Evolutionary conservation across 192 early-diverging fungal species (phyloP).

Genomic region (Coemansia sp.): DNA sequence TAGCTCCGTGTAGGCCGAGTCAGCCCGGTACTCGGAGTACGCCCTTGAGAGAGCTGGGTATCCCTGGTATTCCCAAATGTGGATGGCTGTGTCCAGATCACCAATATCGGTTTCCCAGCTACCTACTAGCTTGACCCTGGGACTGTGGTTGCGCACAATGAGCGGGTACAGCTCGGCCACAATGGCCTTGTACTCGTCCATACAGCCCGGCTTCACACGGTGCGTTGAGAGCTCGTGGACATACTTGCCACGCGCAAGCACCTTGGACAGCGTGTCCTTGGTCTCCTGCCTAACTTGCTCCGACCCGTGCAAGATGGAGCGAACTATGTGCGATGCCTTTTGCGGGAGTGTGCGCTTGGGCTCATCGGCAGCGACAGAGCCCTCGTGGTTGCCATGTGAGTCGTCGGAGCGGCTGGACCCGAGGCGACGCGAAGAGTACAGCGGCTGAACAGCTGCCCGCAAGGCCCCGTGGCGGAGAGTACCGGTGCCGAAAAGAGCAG

Average conservation of each 20-base stretch:
- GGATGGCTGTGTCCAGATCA: conserved; percentile 76
- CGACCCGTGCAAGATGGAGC: conserved; percentile 70
- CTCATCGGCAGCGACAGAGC: conserved; percentile 22
- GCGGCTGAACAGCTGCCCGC: not conserved
- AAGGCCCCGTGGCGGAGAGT: not conserved
- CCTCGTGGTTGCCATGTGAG: not conserved
- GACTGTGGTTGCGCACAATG: conserved; percentile 72
- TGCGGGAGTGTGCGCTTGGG: conserved; percentile 49
- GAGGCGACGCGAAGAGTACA: not conserved
- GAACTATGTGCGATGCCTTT: conserved; percentile 60
- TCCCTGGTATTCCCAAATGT: conserved; percentile 94
- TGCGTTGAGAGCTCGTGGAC: conserved; percentile 87
- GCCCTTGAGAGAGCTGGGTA: conserved; percentile 78
- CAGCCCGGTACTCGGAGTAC: conserved; percentile 57
- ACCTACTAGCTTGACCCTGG: conserved; percentile 79
- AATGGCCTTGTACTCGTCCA: conserved; percentile 80
- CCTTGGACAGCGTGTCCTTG: conserved; percentile 67
- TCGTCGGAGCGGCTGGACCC: not conserved
- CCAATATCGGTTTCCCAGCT: conserved; percentile 89
- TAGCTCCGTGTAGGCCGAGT: conserved; percentile 68
- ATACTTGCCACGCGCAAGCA: conserved; percentile 81
- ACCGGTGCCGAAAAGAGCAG: not conserved
- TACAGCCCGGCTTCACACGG: conserved; percentile 77
- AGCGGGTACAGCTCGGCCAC: conserved; percentile 75
- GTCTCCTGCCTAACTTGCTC: conserved; percentile 63